Percentiles rank a stretch among this genome's conserved stretches.
Conservation (phyloP, 129 eudicot genomes). For the Flaveria robusta region DNA sequence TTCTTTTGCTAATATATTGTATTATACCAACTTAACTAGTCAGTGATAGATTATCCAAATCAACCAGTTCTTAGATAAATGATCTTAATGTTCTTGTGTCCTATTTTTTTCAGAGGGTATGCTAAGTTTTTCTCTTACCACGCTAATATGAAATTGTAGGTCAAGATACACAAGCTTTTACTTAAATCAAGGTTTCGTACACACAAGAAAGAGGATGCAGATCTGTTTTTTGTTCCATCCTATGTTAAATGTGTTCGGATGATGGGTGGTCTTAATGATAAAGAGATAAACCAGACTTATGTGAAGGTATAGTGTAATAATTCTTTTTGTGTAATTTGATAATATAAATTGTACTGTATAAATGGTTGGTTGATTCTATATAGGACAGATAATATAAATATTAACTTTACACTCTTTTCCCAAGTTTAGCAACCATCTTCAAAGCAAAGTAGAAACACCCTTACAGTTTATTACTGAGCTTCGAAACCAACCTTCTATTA, state of each 20-base stretch:
- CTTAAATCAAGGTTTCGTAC: conserved; percentile 85
- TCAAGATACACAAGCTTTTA: conserved; percentile 82
- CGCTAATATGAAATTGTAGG: conserved; percentile 48
- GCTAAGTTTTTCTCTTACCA: not conserved
- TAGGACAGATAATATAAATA: not conserved
- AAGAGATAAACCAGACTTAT: conserved; percentile 83
- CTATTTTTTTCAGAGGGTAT: not conserved
- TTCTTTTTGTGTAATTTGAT: conserved; percentile 1
- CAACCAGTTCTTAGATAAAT: not conserved
- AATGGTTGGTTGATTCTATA: conserved; percentile 6
- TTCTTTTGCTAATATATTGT: not conserved
- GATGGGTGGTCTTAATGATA: conserved; percentile 90
- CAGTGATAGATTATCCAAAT: not conserved
- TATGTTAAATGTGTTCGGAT: conserved; percentile 94
- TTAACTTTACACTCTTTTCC: not conserved
- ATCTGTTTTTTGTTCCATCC: conserved; percentile 83
- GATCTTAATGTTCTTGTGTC: not conserved
- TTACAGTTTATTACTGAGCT: not conserved
- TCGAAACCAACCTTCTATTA: not conserved
- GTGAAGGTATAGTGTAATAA: conserved; percentile 58
- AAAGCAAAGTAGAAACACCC: not conserved
- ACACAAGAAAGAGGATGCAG: conserved; percentile 71
- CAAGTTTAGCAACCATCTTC: not conserved
- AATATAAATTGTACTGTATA: not conserved
- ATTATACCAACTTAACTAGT: not conserved